These are phyloP conservation scores for Boletus vermiculosoides DNA, from an alignment of 768 basidiomycete genomes.

Conservation along the genomic window DNA sequence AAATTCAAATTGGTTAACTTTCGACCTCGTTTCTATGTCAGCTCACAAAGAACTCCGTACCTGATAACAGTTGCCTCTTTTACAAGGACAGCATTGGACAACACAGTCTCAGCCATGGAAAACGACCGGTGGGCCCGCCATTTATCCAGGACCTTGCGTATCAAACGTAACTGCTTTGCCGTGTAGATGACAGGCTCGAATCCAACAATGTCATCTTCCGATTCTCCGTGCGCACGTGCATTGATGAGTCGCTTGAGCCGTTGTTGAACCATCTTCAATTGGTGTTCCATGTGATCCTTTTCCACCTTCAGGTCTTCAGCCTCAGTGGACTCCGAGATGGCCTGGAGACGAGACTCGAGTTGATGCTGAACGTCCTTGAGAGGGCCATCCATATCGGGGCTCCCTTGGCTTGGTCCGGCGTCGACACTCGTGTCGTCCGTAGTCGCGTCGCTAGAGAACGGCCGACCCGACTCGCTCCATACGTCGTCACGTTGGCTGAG, in stretches of 20 bases:
- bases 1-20: conserved; percentile 10
- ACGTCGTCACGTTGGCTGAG: conserved; percentile 82
- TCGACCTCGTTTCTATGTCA: background rate
- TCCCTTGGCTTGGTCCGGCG: conserved; percentile 52
- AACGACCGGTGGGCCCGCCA: conserved; percentile 87
- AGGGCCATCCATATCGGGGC: conserved; percentile 64
- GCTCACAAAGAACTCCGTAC: conserved; percentile 35
- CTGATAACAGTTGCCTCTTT: conserved; percentile 97
- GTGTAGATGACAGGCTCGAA: conserved; percentile 84
- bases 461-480: conserved; percentile 88
- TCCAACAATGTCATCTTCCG: conserved; percentile 55
- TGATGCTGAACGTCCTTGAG: conserved; percentile 73
- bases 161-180: conserved; percentile 77
- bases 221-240: conserved; percentile 74
- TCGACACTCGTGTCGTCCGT: conserved; percentile 91
- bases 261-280: conserved; percentile 72
- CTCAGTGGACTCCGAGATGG: conserved; percentile 65
- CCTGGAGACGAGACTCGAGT: conserved; percentile 64
- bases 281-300: conserved; percentile 91
- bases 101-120: conserved; percentile 87
- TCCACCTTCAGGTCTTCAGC: conserved; percentile 86
- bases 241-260: conserved; percentile 83
- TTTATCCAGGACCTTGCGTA: conserved; percentile 76
- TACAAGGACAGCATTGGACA: conserved; percentile 79
- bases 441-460: conserved; percentile 68